Conservation (phyloP, 2,329 filamentous ascomycete species). For the Bipolaris gigantea region DNA sequence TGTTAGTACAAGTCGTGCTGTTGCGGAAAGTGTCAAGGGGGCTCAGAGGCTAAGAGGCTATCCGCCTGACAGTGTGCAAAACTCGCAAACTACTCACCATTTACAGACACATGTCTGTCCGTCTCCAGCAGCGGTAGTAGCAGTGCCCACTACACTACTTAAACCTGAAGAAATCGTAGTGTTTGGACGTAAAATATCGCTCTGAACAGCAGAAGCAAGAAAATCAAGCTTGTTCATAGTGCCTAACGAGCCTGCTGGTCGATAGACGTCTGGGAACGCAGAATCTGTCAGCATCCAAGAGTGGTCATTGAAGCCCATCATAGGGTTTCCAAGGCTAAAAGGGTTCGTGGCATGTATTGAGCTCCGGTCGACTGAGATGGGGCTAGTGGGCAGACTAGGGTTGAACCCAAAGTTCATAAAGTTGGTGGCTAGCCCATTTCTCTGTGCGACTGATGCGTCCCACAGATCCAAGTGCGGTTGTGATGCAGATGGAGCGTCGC, state of each 20-base stretch:
- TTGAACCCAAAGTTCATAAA: slow-evolving; percentile 34
- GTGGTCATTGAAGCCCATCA: slow-evolving; percentile 26
- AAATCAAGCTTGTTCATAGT: slow-evolving; percentile 32
- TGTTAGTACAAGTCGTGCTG: not conserved
- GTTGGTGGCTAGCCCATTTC: slow-evolving; percentile 31
- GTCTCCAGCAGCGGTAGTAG: slow-evolving; percentile 9
- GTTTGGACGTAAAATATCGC: slow-evolving; percentile 27
- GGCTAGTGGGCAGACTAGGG: slow-evolving; percentile 23
- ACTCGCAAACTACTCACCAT: slow-evolving; percentile 25
- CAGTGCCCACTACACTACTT: slow-evolving; percentile 2
- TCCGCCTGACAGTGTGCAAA: not conserved
- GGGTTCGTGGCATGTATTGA: slow-evolving; percentile 17
- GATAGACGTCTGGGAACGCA: slow-evolving; percentile 23
- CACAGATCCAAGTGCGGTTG: slow-evolving; percentile 31
- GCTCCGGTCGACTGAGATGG: slow-evolving; percentile 21
- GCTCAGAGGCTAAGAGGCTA: no score
- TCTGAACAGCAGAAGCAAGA: slow-evolving; percentile 33
- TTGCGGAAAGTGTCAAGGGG: not conserved
- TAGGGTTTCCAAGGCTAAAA: slow-evolving; percentile 22
- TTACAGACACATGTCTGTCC: slow-evolving; percentile 31
- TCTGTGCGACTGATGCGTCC: slow-evolving; percentile 31
- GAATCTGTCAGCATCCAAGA: slow-evolving; percentile 37
- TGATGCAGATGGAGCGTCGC: slow-evolving; percentile 31
- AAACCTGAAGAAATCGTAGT: slow-evolving; percentile 13
- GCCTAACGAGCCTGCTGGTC: slow-evolving; percentile 7